phyloP scores from a whole-genome alignment of 108 stramenopile genomes.

The Craspedostauros australis region DNA sequence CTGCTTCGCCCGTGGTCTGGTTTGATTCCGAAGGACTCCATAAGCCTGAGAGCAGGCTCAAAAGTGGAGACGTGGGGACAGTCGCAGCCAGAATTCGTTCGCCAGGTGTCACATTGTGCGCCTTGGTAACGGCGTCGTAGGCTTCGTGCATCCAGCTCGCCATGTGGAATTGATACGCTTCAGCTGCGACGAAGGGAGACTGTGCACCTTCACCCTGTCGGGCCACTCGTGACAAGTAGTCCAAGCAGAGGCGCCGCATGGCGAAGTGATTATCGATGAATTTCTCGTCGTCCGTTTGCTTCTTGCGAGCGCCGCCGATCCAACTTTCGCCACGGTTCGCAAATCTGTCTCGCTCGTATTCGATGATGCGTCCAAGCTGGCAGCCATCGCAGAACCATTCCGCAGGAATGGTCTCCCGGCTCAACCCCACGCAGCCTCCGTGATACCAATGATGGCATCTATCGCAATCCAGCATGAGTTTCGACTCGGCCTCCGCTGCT shows the following conservation, averaged over 20 bases:
- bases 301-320: constrained; percentile 19
- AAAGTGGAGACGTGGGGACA: constrained; percentile 4
- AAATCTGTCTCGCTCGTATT: constrained; percentile 24
- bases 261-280: constrained; percentile 31
- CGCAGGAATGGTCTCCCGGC: constrained; percentile 53
- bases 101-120: too few species aligned
- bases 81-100: too few species aligned
- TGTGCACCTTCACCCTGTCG: constrained; percentile 17
- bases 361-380: constrained; percentile 47
- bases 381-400: constrained; percentile 84
- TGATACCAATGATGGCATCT: constrained; percentile 77
- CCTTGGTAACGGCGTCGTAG: too few species aligned
- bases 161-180: constrained; percentile 60
- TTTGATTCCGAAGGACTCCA: constrained; percentile 21
- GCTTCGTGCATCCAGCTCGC: constrained; percentile 73
- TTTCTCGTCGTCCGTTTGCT: constrained; percentile 3
- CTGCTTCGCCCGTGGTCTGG: neutral
- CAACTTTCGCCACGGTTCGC: constrained; percentile 24
- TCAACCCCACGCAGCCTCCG: constrained; percentile 68
- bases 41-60: constrained; percentile 9
- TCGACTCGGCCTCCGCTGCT: constrained; percentile 35
- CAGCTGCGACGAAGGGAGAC: too few species aligned
- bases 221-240: constrained; percentile 48
- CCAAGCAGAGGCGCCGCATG: constrained; percentile 56
- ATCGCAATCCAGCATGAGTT: constrained; percentile 84